These are phyloP conservation scores for Blyttiomyces sp. DNA, from an alignment of 371 early-diverging fungal species.

Conservation along the genomic window DNA sequence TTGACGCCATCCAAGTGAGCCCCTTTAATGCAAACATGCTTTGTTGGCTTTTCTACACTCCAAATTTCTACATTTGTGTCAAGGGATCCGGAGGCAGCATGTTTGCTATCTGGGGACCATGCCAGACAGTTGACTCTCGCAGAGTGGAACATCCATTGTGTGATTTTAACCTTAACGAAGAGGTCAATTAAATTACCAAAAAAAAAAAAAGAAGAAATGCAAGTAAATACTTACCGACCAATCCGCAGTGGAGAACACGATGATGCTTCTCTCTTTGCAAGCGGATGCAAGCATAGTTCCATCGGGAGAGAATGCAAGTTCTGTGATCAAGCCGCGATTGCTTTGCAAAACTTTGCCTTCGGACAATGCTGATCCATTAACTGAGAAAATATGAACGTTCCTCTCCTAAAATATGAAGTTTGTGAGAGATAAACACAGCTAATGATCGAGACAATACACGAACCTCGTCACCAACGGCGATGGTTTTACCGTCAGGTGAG, in stretches of 20 bases:
- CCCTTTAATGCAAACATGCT: constrained; percentile 71
- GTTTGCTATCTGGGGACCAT: constrained; percentile 75
- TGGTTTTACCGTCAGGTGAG: constrained; percentile 48
- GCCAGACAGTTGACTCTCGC: constrained; percentile 76
- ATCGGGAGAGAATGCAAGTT: constrained; percentile 71
- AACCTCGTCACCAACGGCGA: constrained; percentile 73
- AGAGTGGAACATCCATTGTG: constrained; percentile 87
- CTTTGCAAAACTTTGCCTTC: constrained; percentile 29
- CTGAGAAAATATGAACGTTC: constrained; percentile 29
- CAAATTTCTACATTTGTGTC: constrained; percentile 91
- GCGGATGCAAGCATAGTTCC: constrained; percentile 75
- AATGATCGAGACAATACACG: constrained; percentile 2
- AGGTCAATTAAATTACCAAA: background rate
- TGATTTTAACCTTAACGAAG: constrained; percentile 41
- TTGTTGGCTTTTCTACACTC: constrained; percentile 75
- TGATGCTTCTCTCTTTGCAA: constrained; percentile 77
- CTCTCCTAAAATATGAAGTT: constrained; percentile 28
- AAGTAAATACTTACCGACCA: constrained; percentile 38
- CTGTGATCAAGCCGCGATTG: constrained; percentile 69
- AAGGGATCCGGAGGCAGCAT: constrained; percentile 77
- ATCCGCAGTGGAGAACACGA: constrained; percentile 62
- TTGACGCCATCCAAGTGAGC: constrained; percentile 83
- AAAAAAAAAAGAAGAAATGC: no score
- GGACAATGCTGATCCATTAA: constrained; percentile 10
- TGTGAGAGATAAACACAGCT: background rate